These are phyloP conservation scores for Neopestalotiopsis sp. DNA, from an alignment of 2,329 filamentous ascomycete genomes.

Conservation along the genomic window DNA sequence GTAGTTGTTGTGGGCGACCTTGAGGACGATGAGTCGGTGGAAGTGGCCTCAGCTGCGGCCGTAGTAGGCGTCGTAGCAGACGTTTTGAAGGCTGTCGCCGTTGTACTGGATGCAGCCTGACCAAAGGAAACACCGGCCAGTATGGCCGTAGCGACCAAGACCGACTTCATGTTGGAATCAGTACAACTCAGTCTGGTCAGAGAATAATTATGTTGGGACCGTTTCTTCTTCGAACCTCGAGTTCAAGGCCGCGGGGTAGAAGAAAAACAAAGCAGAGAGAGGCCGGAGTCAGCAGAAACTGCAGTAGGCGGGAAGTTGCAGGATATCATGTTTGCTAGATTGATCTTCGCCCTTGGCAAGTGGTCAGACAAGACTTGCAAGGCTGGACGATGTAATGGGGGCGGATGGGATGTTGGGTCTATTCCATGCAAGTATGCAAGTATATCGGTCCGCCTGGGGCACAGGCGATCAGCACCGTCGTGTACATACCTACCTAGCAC, in stretches of 20 bases:
- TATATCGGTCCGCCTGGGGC: background rate
- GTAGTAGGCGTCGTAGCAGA: background rate
- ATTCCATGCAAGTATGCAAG: background rate
- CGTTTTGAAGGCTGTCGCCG: background rate
- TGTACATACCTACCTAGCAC: background rate
- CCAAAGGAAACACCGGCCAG: background rate
- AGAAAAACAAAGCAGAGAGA: background rate
- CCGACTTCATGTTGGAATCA: constrained; percentile 10
- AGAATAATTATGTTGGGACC: background rate
- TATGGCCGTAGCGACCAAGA: constrained; percentile 6
- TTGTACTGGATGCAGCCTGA: background rate
- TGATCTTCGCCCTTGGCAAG: background rate
- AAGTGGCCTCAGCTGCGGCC: background rate
- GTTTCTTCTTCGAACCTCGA: background rate
- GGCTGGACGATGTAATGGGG: background rate
- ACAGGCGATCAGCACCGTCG: background rate
- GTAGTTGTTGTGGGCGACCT: background rate
- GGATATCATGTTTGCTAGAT: constrained; percentile 13
- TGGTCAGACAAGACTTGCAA: background rate
- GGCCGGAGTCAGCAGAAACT: background rate
- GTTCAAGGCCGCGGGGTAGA: background rate
- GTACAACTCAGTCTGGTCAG: background rate
- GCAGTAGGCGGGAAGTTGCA: background rate
- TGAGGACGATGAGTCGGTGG: background rate
- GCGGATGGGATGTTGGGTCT: background rate